phyloP scores from a whole-genome alignment of 2,329 filamentous ascomycete genomes.

The Monilinia vaccinii-corymbosi region DNA sequence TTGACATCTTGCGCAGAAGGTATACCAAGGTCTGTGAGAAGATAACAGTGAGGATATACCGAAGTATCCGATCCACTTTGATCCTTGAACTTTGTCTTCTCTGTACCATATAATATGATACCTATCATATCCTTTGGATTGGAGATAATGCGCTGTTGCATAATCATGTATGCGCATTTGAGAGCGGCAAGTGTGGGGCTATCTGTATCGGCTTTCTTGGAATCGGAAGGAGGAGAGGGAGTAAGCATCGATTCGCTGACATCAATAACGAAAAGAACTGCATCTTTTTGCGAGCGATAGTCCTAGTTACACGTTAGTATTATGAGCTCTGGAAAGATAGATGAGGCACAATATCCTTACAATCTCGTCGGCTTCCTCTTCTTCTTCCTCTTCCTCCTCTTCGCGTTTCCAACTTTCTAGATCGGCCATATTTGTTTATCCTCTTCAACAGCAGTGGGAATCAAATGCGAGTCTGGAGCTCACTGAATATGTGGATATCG shows the following conservation, averaged over 20 bases:
- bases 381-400: constrained; percentile 63
- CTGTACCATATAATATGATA: constrained; percentile 81
- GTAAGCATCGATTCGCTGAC: constrained; percentile 81
- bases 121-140: constrained; percentile 97
- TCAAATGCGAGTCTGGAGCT: background rate
- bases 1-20: constrained; percentile 84
- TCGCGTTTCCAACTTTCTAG: constrained; percentile 29
- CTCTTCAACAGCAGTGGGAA: background rate
- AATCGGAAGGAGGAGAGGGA: constrained; percentile 50
- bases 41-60: constrained; percentile 83
- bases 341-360: constrained; percentile 31
- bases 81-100: constrained; percentile 70
- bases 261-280: constrained; percentile 94
- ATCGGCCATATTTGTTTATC: constrained; percentile 16
- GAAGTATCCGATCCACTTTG: constrained; percentile 45
- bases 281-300: constrained; percentile 91
- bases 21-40: constrained; percentile 79
- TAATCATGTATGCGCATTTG: constrained; percentile 88
- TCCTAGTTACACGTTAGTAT: constrained; percentile 41
- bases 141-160: constrained; percentile 97
- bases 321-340: constrained; percentile 8
- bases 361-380: constrained; percentile 58
- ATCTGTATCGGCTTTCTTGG: constrained; percentile 70
- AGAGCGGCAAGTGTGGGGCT: constrained; percentile 75
- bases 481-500: background rate